Conservation (phyloP, 305 asterid genomes). For the Fraxinus paxiana region DNA sequence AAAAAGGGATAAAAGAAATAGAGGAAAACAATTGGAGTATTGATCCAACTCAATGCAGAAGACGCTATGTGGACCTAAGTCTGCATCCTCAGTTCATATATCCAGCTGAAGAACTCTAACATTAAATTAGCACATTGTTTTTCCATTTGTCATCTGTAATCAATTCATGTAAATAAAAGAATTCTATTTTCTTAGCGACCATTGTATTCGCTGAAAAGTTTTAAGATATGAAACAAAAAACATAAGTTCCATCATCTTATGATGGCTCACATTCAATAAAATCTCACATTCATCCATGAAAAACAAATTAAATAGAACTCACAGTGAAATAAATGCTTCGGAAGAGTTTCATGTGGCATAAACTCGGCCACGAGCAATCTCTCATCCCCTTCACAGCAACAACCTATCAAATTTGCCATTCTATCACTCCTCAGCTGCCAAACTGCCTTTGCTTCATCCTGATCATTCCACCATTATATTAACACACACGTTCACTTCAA, state of each 20-base stretch:
- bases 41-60: neutral
- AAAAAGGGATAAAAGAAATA: neutral
- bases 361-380: conserved; percentile 54
- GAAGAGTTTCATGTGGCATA: conserved; percentile 49
- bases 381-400: conserved; percentile 57
- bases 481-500: neutral
- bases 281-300: neutral
- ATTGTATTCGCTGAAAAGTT: neutral
- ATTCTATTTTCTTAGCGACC: neutral
- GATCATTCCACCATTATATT: neutral
- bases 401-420: conserved; percentile 53
- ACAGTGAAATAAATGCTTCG: conserved; percentile 51
- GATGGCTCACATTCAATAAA: neutral
- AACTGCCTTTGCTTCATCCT: conserved; percentile 59
- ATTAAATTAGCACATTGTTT: neutral
- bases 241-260: neutral
- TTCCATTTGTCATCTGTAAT: neutral
- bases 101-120: neutral
- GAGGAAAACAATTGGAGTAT: neutral
- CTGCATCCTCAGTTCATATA: neutral
- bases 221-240: neutral
- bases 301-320: conserved; percentile 16
- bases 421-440: conserved; percentile 50
- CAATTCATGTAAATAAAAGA: neutral
- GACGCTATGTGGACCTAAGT: neutral